Evolutionary conservation across 805 yeast species (phyloP), one percentile per base, ranked within the genome.

Genomic region (Starmerella ratchasimensis): DNA sequence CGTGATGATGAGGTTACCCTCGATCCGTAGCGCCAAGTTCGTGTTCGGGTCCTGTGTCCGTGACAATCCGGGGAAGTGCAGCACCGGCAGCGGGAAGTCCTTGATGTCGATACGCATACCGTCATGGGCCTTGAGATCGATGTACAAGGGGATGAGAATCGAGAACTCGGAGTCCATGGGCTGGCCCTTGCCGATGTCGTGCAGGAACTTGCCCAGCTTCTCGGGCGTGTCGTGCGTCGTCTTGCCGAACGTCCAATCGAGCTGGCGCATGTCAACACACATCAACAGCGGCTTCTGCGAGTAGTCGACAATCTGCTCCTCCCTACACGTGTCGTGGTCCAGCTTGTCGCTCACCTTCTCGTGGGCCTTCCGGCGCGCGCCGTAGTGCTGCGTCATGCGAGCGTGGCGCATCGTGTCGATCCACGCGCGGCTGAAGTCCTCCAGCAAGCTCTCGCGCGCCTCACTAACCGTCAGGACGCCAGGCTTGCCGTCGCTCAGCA

Each of bases 11-110:
- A 81, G 51, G 46, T 80, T 74, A 17, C 94, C 93, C 18, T 58
- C 54, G 37, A 77, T 39, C 21, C 60, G 43, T 34, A 64, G 46
- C 6, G 67, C 53, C 1, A 51, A 33, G 11, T 34, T 23, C 10
- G 37, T 31, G 45, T 32, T 56, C 39, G 49, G 37, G 41, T 41
- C 64, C 53, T 47, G 65, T 41, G 45, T 36, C 32, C 62, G 46
- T 3, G 60, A 58, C 10, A 64, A 60, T 11, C 63, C 58, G 0
- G 94, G 94, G 44, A 86, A 71, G 45, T 74, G 74, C 7, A 81
- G 55, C 34, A 86, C 59, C 0, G 97, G 96, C 13, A 88, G 51
- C 0, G 96, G 96, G 52, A 79, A 83, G 51, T 86, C 97, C 38
- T 90, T 63, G 42, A 86, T 48, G 14, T 42, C 43, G 13, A 50